These are phyloP conservation scores for Linnemannia elongata DNA, from an alignment of 192 early-diverging fungal species.

Conservation along the genomic window DNA sequence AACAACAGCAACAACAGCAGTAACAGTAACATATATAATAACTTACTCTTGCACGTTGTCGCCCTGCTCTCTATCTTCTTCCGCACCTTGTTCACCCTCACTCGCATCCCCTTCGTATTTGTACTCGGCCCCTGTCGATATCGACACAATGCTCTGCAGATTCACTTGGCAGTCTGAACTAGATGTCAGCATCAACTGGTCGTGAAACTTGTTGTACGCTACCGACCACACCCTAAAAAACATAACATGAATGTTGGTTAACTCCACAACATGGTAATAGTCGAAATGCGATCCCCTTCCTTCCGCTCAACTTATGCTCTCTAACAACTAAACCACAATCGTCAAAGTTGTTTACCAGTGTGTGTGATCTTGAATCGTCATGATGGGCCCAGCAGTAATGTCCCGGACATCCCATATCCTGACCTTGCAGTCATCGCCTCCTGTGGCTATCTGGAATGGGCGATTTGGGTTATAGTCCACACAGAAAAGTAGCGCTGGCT, in stretches of 20 bases:
- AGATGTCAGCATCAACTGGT: constrained; percentile 90
- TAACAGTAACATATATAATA: not conserved
- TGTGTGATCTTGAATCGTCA: constrained; percentile 82
- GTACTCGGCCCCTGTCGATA: constrained; percentile 81
- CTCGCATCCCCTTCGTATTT: constrained; percentile 55
- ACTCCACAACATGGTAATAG: not conserved
- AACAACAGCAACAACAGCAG: not conserved
- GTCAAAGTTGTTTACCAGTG: constrained; percentile 75
- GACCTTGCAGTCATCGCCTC: constrained; percentile 90
- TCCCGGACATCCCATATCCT: constrained; percentile 90
- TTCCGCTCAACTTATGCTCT: too few species aligned
- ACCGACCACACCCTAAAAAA: constrained; percentile 82
- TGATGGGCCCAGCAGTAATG: constrained; percentile 60
- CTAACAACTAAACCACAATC: too few species aligned
- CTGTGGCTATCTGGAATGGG: constrained; percentile 85
- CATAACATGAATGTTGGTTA: not conserved
- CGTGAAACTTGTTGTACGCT: constrained; percentile 90
- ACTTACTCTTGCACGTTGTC: constrained; percentile 50
- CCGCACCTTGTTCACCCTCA: constrained; percentile 33
- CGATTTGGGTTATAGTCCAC: constrained; percentile 92
- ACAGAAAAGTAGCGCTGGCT: constrained; percentile 76
- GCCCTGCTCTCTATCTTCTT: constrained; percentile 30
- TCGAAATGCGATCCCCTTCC: too few species aligned
- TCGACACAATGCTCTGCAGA: constrained; percentile 86
- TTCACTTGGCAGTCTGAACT: constrained; percentile 91